phyloP scores from a whole-genome alignment of 768 basidiomycete species.

The Tylopilus sp. region DNA sequence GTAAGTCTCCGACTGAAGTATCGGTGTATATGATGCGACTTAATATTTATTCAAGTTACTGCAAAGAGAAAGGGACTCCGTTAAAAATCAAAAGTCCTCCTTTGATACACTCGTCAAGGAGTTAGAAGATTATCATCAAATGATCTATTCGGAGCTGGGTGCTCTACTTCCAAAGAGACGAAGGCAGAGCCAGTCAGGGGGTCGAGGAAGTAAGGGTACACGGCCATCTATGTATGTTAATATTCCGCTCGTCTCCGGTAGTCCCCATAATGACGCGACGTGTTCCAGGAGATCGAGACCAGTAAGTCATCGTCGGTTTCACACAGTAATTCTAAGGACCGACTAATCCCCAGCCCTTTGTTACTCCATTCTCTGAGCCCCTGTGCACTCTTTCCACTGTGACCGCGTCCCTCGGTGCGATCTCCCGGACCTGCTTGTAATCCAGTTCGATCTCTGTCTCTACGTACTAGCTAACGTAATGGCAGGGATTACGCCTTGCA shows the following conservation, averaged over 20 bases:
- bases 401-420: conserved; percentile 3
- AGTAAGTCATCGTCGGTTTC: conserved; percentile 1
- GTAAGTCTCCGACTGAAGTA: too few relatives aligned
- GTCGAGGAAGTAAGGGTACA: background rate
- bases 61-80: conserved; percentile 8
- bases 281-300: conserved; percentile 4
- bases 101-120: conserved; percentile 12
- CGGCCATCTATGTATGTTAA: conserved; percentile 5
- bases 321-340: background rate
- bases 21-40: too few relatives aligned
- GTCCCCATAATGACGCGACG: background rate
- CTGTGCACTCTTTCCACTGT: background rate
- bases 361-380: background rate
- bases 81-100: conserved; percentile 4
- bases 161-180: background rate
- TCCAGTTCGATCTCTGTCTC: background rate
- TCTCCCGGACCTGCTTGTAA: conserved; percentile 6
- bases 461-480: background rate
- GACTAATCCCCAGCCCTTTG: background rate
- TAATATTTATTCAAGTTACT: conserved; percentile 9
- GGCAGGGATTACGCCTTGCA: conserved; percentile 6
- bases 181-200: background rate
- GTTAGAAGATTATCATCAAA: conserved; percentile 2
- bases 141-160: background rate
- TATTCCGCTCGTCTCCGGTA: too few relatives aligned